Evolutionary conservation across 306 rosid species (phyloP), one percentile per base, ranked within the genome.

Genomic region (Ammopiptanthus mongolicus): DNA sequence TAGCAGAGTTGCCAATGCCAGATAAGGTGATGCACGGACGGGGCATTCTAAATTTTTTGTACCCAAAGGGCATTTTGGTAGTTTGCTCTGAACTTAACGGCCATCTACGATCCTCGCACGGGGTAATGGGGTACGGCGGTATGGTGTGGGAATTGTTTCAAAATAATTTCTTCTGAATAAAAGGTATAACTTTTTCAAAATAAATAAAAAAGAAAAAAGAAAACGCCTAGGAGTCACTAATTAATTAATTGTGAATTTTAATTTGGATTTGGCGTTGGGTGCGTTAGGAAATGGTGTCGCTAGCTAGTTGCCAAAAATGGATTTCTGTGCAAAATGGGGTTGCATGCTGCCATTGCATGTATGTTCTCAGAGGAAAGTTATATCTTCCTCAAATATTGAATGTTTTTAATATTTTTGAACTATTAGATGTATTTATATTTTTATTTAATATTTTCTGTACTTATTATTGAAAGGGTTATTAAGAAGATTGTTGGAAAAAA

Each of bases 1-100:
- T 39, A 1, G 46, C 15, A 42, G 65, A 13, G 11, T 34, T 66
- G 69, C 5, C 79, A 72, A 34, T 31, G 75, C 75, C 75, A 65
- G 70, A 57, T 34, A 66, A 74, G 70, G 6, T 1, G 1, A 64
- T 55, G 53, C 47, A 72, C 52, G 71, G 71, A 64, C 29, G 53
- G 65, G 77, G 66, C 14, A 48, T 34, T 19, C 9, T 5, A 52
- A 12, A 50, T 19, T n/a, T n/a, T n/a, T n/a, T n/a, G n/a, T n/a
- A n/a, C 28, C 4, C 0, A 19, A 58, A 31, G 42, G 62, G 37
- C 6, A 44, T 68, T 77, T 69, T 58, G 29, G 71, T 6, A 60
- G 3, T 73, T 73, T 1, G 3, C 28, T 13, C 0, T 2, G 6
- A 25, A 57, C 8, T n/a, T 1, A 42, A 42, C 10, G 41, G 48